Conservation (phyloP, 2,329 filamentous ascomycete species). For the Rhexocercosporidium sp. region DNA sequence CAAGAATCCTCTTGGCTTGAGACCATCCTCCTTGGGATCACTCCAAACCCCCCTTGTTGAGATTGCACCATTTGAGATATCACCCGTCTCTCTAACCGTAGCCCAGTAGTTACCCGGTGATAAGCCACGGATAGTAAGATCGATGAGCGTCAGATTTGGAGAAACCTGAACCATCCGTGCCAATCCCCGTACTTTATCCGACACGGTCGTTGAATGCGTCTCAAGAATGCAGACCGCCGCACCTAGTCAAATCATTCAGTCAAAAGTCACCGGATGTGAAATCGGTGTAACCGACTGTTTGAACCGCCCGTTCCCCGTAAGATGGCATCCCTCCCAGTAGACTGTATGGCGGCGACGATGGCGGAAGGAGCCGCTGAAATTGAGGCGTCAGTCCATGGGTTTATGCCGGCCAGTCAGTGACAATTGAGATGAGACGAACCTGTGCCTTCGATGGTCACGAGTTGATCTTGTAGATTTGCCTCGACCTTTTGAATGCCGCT, state of each 20-base stretch:
- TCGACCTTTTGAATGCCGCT: constrained; percentile 83
- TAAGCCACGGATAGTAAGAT: constrained; percentile 85
- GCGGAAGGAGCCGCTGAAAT: constrained; percentile 77
- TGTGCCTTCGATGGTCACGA: constrained; percentile 85
- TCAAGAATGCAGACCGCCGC: constrained; percentile 96
- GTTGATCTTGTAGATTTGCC: constrained; percentile 80
- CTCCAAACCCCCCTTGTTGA: constrained; percentile 85
- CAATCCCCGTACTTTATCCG: constrained; percentile 79
- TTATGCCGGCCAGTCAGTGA: constrained; percentile 1
- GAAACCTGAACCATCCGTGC: constrained; percentile 93
- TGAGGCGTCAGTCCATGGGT: constrained; percentile 7
- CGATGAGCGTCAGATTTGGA: constrained; percentile 78
- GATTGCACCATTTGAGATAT: constrained; percentile 82
- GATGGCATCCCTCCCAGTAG: constrained; percentile 91
- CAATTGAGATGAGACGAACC: constrained; percentile 51
- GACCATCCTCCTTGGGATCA: constrained; percentile 46
- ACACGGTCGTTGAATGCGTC: constrained; percentile 68
- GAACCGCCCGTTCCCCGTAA: constrained; percentile 85
- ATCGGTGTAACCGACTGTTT: constrained; percentile 67
- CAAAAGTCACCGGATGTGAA: constrained; percentile 10
- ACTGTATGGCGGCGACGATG: constrained; percentile 87
- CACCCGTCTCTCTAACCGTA: constrained; percentile 83
- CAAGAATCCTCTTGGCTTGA: constrained; percentile 65
- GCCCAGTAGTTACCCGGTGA: constrained; percentile 81
- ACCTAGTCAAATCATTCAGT: constrained; percentile 48